A percentile compares a stretch with the other conserved stretches of the same genome.
Evolutionary conservation across 306 rosid genomes (phyloP).

Genomic region (Mucuna pruriens): DNA sequence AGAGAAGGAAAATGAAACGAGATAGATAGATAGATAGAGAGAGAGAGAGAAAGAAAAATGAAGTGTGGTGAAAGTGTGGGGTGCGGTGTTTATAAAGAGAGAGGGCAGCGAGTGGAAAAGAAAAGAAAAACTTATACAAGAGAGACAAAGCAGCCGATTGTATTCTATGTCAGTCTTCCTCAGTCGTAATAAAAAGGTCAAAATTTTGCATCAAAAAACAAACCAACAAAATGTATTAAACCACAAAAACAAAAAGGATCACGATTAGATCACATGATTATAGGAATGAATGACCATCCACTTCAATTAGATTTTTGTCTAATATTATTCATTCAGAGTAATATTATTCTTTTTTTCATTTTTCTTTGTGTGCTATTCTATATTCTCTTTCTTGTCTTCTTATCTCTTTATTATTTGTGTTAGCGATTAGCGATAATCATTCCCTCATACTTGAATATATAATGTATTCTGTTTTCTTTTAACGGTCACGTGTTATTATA

Average conservation of each 20-base stretch:
- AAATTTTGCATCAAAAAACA: conserved; percentile 18
- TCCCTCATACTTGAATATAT: background rate
- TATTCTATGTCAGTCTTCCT: conserved; percentile 21
- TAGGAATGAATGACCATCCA: background rate
- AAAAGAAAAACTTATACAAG: background rate
- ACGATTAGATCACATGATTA: background rate
- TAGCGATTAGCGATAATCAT: background rate
- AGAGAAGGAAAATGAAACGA: background rate
- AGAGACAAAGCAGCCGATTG: conserved; percentile 50
- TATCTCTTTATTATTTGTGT: background rate
- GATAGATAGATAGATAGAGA: no score
- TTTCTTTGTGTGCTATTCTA: no score
- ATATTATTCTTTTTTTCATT: background rate
- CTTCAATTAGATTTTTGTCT: background rate
- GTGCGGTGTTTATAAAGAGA: conserved; percentile 36
- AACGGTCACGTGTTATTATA: background rate
- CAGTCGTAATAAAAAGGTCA: conserved; percentile 17
- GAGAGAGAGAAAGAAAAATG: background rate
- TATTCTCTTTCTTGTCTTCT: background rate
- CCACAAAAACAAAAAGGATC: background rate
- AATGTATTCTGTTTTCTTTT: background rate
- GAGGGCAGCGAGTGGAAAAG: background rate
- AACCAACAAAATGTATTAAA: conserved; percentile 17
- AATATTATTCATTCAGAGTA: background rate
- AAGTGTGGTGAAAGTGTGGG: background rate